A percentile compares a stretch with the other conserved stretches of the same genome.
Conservation (phyloP, 345 rosid genomes). For the Cardamine occulta region DNA sequence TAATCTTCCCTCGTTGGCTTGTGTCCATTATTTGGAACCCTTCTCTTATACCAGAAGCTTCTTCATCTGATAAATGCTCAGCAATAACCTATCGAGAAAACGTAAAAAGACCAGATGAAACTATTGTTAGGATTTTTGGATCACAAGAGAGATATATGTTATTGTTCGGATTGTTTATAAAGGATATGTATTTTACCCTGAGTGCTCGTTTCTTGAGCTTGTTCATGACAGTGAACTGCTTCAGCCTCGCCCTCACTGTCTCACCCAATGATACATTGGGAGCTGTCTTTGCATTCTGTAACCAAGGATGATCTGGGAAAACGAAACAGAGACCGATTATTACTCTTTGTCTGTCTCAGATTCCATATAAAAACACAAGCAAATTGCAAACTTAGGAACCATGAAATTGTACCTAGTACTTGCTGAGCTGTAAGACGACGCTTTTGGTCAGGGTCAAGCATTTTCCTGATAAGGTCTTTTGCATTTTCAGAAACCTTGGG, state of each 20-base stretch:
- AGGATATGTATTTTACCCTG: slow-evolving; percentile 56
- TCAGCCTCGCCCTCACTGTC: slow-evolving; percentile 92
- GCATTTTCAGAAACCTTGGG: slow-evolving; percentile 92
- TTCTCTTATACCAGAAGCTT: slow-evolving; percentile 91
- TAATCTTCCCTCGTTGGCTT: slow-evolving; percentile 77
- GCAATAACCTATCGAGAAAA: slow-evolving; percentile 70
- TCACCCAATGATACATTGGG: slow-evolving; percentile 95
- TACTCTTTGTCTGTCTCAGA: background rate
- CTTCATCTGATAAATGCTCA: slow-evolving; percentile 92
- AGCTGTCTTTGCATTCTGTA: slow-evolving; percentile 89
- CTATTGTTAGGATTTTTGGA: background rate
- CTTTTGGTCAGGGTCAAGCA: slow-evolving; percentile 92
- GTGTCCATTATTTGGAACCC: slow-evolving; percentile 87
- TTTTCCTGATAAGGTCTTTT: slow-evolving; percentile 87
- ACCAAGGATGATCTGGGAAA: slow-evolving; percentile 87
- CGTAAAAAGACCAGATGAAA: background rate
- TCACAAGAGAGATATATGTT: background rate
- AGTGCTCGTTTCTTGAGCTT: slow-evolving; percentile 99
- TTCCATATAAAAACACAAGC: background rate
- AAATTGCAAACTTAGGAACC: background rate
- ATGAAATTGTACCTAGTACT: slow-evolving; percentile 71
- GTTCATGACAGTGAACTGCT: slow-evolving; percentile 96
- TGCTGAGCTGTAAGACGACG: slow-evolving; percentile 91
- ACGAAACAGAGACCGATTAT: slow-evolving; percentile 11
- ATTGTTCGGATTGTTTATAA: background rate